Base-by-base conservation (phyloP, 1,139 yeast species). In the Kluyveromyces marxianus region DNA sequence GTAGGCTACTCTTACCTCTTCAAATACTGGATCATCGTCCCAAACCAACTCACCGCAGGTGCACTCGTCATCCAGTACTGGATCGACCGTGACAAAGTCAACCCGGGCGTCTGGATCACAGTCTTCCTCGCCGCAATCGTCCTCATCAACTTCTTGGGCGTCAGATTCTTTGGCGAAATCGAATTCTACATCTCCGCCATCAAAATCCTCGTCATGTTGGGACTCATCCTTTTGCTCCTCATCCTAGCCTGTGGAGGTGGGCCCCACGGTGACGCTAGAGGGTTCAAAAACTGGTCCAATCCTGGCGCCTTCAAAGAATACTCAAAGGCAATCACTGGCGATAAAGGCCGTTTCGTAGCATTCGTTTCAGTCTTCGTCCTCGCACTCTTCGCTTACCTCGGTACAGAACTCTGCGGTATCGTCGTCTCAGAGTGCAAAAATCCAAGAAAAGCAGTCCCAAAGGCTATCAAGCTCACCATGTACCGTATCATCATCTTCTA, bases 341-440 rank as follows among this genome's bases (percentile, higher is more conserved):
- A 69, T 10, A 65, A 61, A 50, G 85, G 83, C 42, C 73, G 73
- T 52, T 83, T 83, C 58, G 83, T 83, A 38, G 67, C 87, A 0
- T 83, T 81, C 58, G 76, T 77, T 50, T 72, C 84, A 7, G 85
- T 79, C 14, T 71, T 83, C 55, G 88, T 82, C 48, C 76, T 79
- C 48, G 85, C 89, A n/a, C 81, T 83, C 7, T 83, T 83, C 59
- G 85, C 88, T 29, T 85, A 75, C 62, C 71, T 79, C 47, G 94
- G 94, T 60, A 79, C 88, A n/a, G 95, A 85, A 66, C 70, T 83
- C 56, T 77, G 78, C 40, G 82, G 80, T 62, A 77, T 84, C 56
- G 81, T 88, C 24, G 84, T 84, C 56, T 87, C 87, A 49, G 95
- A 85, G 68, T 81, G 89, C 50, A 72, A 75, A 54, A 78, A 84